phyloP scores from a whole-genome alignment of 345 rosid genomes.

The Acer yangbiense region DNA sequence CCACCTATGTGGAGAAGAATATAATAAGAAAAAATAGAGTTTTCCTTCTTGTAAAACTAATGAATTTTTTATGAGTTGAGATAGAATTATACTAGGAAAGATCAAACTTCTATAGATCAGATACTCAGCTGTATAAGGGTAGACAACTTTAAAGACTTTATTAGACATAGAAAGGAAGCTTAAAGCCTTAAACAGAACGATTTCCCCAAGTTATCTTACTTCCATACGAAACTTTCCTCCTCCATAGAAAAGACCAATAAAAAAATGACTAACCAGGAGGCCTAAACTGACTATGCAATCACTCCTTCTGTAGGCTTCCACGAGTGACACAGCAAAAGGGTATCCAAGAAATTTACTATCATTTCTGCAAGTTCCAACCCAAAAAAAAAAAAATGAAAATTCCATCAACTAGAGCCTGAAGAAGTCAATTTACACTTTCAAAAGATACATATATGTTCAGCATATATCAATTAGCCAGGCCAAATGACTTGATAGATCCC shows the following conservation, averaged over 20 bases:
- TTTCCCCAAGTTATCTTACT: slow-evolving; percentile 23
- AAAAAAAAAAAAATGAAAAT: neutral
- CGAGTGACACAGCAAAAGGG: slow-evolving; percentile 11
- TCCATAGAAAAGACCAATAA: neutral
- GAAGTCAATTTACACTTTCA: neutral
- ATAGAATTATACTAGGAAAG: neutral
- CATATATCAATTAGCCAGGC: neutral
- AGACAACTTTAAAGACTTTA: neutral
- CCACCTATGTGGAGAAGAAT: too few relatives aligned
- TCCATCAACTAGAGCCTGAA: slow-evolving; percentile 1
- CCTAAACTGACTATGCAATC: slow-evolving; percentile 8
- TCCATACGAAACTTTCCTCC: neutral
- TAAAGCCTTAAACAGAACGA: neutral
- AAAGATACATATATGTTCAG: neutral
- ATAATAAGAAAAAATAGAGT: too few relatives aligned
- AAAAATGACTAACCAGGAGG: slow-evolving; percentile 6
- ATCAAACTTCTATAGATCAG: neutral
- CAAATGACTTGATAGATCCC: neutral
- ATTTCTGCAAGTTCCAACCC: slow-evolving; percentile 22
- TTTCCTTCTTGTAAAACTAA: neutral
- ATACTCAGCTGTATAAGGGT: slow-evolving; percentile 9
- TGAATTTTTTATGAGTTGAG: neutral
- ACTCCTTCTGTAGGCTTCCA: slow-evolving; percentile 6
- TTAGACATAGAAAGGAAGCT: slow-evolving; percentile 11
- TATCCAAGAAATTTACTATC: neutral